A percentile compares a stretch with the other conserved stretches of the same genome.
Conservation (phyloP, 768 basidiomycete species). For the Xerocomellus chrysenteron region DNA sequence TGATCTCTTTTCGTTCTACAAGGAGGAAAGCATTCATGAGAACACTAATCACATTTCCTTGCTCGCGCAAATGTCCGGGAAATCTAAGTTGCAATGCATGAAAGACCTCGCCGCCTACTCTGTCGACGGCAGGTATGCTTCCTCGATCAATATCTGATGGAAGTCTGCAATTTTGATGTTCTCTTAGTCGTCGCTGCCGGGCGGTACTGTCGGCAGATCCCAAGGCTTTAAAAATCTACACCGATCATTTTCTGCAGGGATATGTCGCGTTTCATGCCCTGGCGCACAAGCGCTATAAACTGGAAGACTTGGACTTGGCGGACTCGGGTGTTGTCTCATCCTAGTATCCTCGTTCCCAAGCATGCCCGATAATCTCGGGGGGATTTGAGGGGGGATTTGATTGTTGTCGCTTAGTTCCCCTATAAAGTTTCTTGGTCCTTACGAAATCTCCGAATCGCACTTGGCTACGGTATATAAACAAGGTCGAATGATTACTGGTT, state of each 20-base stretch:
- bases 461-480: background rate
- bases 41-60: conserved; percentile 1
- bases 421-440: too few relatives aligned
- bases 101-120: conserved; percentile 5
- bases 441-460: too few relatives aligned
- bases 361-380: too few relatives aligned
- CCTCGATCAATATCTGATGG: background rate
- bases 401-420: too few relatives aligned
- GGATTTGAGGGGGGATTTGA: too few relatives aligned
- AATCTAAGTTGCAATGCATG: conserved; percentile 5
- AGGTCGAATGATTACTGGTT: too few relatives aligned
- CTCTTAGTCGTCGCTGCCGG: too few relatives aligned
- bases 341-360: background rate
- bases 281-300: background rate
- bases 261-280: too few relatives aligned
- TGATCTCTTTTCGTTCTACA: background rate
- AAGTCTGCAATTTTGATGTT: background rate
- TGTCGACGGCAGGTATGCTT: background rate
- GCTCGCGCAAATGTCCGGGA: conserved; percentile 1
- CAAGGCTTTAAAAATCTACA: too few relatives aligned
- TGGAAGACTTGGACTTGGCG: background rate
- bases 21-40: background rate
- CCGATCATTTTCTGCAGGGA: too few relatives aligned
- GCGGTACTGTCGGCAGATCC: too few relatives aligned
- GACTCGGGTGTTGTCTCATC: background rate